Base-by-base conservation (phyloP, 1,139 yeast genomes). In the Scheffersomyces illinoinensis region DNA sequence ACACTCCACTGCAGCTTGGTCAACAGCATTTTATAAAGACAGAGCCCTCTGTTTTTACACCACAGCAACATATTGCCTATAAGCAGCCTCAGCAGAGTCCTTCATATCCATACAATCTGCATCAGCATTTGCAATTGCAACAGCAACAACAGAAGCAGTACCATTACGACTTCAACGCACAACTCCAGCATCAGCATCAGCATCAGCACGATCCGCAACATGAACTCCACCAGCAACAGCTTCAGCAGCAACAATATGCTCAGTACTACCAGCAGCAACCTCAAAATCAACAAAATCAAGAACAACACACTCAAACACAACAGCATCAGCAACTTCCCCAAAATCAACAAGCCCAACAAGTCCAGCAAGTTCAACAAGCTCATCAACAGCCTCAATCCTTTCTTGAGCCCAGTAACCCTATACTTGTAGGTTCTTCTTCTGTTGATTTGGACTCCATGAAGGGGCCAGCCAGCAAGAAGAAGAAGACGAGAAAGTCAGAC, bases 401-500 rank as follows among this genome's bases (percentile, higher is more conserved):
- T 33, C 43, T 33, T 14, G 43, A 5, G 53, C 50, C n/a, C 24
- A 54, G 48, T 61, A 56, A 47, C 10, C 14, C 43, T 12, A 33
- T 33, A 10, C 43, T 33, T 33, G 43, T 33, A 33, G 43, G 43
- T 5, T 33, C 43, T 33, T 33, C 43, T 33, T 33, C 43, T 4
- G 17, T 33, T 33, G 43, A 33, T 1, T 33, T 33, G 43, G 43
- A 33, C 17, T 33, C 43, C 43, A 33, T 33, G 43, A 33, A 33
- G 43, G 43, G 43, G 17, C 21, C 52, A 20, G 8, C 54, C 52
- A 46, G 51, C 50, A 48, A 24, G 24, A 47, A 75, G 54, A 77
- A 76, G 60, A 68, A 75, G 57, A 68, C 66, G 33, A 71, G 81
- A 61, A 69, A 72, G 56, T 68, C 78, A 3, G 82, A 77, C 61